Conservation (phyloP, 768 basidiomycete genomes). For the Trametes cubensis region DNA sequence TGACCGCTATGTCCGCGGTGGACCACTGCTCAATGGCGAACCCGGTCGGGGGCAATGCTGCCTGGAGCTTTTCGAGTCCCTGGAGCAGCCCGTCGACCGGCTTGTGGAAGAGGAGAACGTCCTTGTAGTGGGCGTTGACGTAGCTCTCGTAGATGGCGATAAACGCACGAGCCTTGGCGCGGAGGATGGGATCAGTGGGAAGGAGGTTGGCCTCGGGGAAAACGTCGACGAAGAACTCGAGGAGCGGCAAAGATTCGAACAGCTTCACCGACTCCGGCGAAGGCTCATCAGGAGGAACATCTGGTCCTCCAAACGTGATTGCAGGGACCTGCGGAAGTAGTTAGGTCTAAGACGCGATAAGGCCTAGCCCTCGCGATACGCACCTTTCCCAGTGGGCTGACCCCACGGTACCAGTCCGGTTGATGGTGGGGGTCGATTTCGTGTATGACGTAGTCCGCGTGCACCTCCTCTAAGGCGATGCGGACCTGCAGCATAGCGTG, state of each 20-base stretch:
- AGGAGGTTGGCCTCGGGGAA: conserved; percentile 51
- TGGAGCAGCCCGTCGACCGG: conserved; percentile 46
- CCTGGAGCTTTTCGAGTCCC: conserved; percentile 51
- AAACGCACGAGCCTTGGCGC: conserved; percentile 64
- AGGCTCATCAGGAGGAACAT: conserved; percentile 54
- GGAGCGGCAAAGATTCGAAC: conserved; percentile 62
- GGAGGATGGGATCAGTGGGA: conserved; percentile 55
- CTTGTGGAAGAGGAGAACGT: conserved; percentile 42
- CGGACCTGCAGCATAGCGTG: conserved; percentile 44
- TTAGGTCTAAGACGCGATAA: neutral
- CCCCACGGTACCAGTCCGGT: conserved; percentile 67
- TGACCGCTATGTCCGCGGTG: conserved; percentile 63
- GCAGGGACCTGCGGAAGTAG: conserved; percentile 49
- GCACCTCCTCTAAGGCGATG: conserved; percentile 60
- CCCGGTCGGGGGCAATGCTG: conserved; percentile 49
- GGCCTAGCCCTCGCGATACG: neutral
- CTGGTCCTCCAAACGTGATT: conserved; percentile 62
- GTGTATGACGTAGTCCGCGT: conserved; percentile 49
- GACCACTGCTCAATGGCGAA: conserved; percentile 51
- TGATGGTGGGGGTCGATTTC: conserved; percentile 65
- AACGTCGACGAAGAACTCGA: conserved; percentile 68
- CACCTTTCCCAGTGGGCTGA: conserved; percentile 71
- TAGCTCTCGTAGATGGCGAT: conserved; percentile 52
- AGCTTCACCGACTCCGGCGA: conserved; percentile 62
- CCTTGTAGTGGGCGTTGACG: conserved; percentile 40